These are phyloP conservation scores for Drechmeria coniospora DNA, from an alignment of 2,329 filamentous ascomycete species.

Conservation along the genomic window DNA sequence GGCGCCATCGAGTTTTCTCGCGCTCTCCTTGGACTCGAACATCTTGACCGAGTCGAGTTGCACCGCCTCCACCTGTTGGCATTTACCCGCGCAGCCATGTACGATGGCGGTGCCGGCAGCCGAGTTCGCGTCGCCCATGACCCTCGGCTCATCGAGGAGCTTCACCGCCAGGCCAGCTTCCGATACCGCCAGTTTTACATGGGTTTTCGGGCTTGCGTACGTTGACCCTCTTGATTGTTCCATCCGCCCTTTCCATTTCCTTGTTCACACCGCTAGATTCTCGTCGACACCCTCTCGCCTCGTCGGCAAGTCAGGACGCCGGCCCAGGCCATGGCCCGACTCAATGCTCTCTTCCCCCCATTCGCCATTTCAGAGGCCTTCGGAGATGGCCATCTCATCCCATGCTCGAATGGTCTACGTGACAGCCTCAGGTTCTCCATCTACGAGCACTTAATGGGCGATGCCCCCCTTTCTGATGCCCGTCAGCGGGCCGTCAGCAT, in stretches of 20 bases:
- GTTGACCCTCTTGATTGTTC: constrained; percentile 1
- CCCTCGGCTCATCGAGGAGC: constrained; percentile 12
- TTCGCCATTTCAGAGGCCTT: constrained; percentile 7
- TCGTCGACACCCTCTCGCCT: constrained; percentile 10
- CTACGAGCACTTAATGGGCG: constrained; percentile 17
- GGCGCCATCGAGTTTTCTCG: constrained; percentile 12
- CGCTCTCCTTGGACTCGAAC: constrained; percentile 15
- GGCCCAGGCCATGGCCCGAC: constrained; percentile 15
- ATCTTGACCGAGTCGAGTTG: constrained; percentile 17
- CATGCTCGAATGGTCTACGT: constrained; percentile 15
- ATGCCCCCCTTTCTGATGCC: constrained; percentile 7
- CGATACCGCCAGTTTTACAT: constrained; percentile 17
- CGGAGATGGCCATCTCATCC: constrained; percentile 12
- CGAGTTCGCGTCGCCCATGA: no score
- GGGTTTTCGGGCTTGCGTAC: constrained; percentile 18
- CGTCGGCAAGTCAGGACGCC: constrained; percentile 5
- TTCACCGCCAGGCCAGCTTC: constrained; percentile 13
- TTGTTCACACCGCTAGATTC: no score
- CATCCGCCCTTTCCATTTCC: no score
- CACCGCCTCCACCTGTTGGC: constrained; percentile 14
- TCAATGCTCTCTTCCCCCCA: constrained; percentile 21
- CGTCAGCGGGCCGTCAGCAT: constrained; percentile 12
- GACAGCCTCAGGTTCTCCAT: constrained; percentile 20
- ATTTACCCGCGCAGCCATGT: constrained; percentile 8
- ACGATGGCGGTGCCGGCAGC: constrained; percentile 2